Base-by-base conservation (phyloP, 495 filamentous ascomycete species). In the Opeltia flavorubescens region DNA sequence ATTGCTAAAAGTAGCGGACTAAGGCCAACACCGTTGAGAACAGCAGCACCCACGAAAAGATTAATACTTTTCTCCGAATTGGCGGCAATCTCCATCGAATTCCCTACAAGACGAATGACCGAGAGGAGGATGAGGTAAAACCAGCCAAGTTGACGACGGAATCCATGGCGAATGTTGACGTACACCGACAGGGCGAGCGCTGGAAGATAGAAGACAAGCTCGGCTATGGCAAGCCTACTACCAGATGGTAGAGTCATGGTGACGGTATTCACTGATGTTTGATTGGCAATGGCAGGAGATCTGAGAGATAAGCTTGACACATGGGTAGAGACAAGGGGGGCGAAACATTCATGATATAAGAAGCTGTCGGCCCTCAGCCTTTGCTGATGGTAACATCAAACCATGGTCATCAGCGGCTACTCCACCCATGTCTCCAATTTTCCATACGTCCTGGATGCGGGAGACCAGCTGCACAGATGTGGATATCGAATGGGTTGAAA, bases 1-100 rank as follows among this genome's bases (percentile, higher is more conserved):
- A 33, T 50, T 11, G 53, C 53, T 18, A 54, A 29, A 1, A 55
- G 47, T n/a, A 55, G 21, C 15, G 53, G 47, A 27, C 34, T 42
- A 17, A 55, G 27, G 0, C 53, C 53, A 29, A 55, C 27, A 20
- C 27, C 29, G 2, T 47, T 39, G 9, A 55, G 17, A n/a, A 53
- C 38, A 1, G 51, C 35, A 1, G 51, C 44, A 18, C 31, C 47
- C 1, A 44, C 5, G 35, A 46, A 47, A 9, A 42, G 26, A 28
- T 9, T 15, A 23, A 44, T 43, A 0, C 5, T 29, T 3, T 48
- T 41, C 0, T 53, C 11, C 5, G 26, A 4, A 13, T 17, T 47
- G 8, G 42, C 41, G 3, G 50, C 46, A 2, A 55, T 36, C 7
- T 40, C 43, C n/a, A 54, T 18, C 11, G 45, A 43, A 13, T 41